Conservation (phyloP, 306 rosid species). For the Rosa rugosa region DNA sequence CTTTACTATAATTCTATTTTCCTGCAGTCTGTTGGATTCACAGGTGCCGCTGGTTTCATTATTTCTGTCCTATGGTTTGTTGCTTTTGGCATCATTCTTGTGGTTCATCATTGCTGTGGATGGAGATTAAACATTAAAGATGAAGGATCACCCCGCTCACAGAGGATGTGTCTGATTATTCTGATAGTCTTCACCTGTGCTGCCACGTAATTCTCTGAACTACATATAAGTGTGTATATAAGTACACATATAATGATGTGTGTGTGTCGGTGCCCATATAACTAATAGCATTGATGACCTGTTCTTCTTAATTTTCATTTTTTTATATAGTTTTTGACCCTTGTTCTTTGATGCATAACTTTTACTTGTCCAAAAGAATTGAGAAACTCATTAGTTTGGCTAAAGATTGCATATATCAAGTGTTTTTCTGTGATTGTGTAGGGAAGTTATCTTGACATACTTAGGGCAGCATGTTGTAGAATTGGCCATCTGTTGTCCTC, state of each 20-base stretch:
- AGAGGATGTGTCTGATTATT: slow-evolving; percentile 66
- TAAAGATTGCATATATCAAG: background rate
- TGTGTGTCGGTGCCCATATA: background rate
- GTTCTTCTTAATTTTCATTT: background rate
- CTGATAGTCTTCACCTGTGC: slow-evolving; percentile 74
- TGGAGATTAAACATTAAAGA: slow-evolving; percentile 77
- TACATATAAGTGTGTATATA: background rate
- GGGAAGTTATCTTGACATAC: background rate
- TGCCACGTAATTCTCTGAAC: slow-evolving; percentile 63
- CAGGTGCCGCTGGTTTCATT: slow-evolving; percentile 79
- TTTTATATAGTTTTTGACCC: background rate
- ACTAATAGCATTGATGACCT: background rate
- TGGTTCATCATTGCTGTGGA: slow-evolving; percentile 73
- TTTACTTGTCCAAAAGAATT: background rate
- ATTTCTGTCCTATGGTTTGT: slow-evolving; percentile 83
- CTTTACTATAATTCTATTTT: background rate
- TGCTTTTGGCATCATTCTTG: slow-evolving; percentile 75
- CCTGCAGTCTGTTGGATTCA: slow-evolving; percentile 94
- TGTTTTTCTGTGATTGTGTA: background rate
- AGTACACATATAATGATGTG: background rate
- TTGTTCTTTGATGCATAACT: background rate
- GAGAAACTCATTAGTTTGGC: background rate
- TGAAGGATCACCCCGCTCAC: slow-evolving; percentile 62
- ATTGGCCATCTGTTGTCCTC: background rate
- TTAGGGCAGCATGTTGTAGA: background rate